A percentile compares a stretch with the other conserved stretches of the same genome.
Evolutionary conservation across 305 asterid species (phyloP).

Genomic region (Fraxinus xanthoxyloides): DNA sequence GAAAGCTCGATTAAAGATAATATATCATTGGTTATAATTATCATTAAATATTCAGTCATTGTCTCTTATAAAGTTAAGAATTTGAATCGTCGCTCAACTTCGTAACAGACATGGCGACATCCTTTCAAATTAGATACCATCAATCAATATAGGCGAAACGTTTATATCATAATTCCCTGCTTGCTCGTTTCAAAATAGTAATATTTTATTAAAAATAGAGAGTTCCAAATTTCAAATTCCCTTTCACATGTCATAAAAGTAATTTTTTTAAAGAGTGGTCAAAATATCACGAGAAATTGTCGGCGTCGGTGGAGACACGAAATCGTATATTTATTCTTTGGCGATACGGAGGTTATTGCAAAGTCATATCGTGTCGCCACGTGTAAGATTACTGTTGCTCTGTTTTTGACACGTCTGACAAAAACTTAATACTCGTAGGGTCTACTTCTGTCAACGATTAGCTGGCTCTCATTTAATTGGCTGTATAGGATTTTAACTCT

Average conservation of each 20-base stretch:
- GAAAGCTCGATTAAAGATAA: not conserved
- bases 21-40: no score
- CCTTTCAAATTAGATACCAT: not conserved
- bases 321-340: not conserved
- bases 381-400: constrained; percentile 5
- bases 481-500: not conserved
- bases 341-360: constrained; percentile 27
- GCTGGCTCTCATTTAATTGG: constrained; percentile 41
- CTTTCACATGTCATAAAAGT: not conserved
- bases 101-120: not conserved
- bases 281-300: constrained; percentile 42
- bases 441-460: constrained; percentile 16
- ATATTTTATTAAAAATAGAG: not conserved
- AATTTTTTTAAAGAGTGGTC: not conserved
- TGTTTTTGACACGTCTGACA: constrained; percentile 39
- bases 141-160: not conserved
- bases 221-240: not conserved
- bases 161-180: not conserved
- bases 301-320: constrained; percentile 23
- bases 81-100: not conserved
- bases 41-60: no score
- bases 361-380: constrained; percentile 28
- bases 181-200: not conserved
- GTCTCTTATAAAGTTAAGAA: no score
- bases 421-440: constrained; percentile 24